These are phyloP conservation scores for Prunus yedoensis DNA, from an alignment of 331 rosid species.

Conservation along the genomic window DNA sequence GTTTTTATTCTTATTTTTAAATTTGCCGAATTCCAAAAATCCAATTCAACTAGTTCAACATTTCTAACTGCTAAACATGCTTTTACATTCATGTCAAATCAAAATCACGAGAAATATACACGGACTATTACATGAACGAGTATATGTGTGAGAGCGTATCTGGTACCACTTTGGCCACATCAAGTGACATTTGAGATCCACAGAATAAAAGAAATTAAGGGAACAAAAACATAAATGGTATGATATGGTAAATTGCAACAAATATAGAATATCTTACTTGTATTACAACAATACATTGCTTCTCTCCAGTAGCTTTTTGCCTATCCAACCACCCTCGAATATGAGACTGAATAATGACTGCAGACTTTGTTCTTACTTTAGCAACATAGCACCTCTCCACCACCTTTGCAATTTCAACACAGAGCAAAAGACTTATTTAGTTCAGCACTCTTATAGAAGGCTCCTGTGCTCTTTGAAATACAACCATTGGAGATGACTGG, in stretches of 20 bases:
- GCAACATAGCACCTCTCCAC: slow-evolving; percentile 65
- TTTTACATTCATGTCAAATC: background rate
- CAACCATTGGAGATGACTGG: slow-evolving; percentile 25
- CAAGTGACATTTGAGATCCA: background rate
- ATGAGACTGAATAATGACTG: slow-evolving; percentile 63
- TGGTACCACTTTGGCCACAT: background rate
- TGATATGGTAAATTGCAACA: slow-evolving; percentile 6
- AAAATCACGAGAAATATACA: background rate
- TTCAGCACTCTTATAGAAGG: slow-evolving; percentile 37
- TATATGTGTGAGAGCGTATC: background rate
- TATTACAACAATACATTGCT: slow-evolving; percentile 45
- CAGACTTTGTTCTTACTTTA: slow-evolving; percentile 51
- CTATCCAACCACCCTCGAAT: slow-evolving; percentile 69
- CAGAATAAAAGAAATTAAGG: background rate
- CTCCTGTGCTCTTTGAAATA: slow-evolving; percentile 29
- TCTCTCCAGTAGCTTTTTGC: slow-evolving; percentile 46
- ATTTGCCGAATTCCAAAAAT: background rate
- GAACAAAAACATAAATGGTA: background rate
- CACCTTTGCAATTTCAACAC: slow-evolving; percentile 74
- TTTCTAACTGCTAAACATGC: background rate
- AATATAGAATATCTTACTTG: slow-evolving; percentile 53
- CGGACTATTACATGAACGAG: background rate
- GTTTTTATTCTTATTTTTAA: background rate
- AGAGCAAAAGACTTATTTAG: slow-evolving; percentile 45
- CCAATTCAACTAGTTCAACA: background rate